A percentile compares a stretch with the other conserved stretches of the same genome.
Conservation (phyloP, 768 basidiomycete species). For the Kwoniella mangroviensis region DNA sequence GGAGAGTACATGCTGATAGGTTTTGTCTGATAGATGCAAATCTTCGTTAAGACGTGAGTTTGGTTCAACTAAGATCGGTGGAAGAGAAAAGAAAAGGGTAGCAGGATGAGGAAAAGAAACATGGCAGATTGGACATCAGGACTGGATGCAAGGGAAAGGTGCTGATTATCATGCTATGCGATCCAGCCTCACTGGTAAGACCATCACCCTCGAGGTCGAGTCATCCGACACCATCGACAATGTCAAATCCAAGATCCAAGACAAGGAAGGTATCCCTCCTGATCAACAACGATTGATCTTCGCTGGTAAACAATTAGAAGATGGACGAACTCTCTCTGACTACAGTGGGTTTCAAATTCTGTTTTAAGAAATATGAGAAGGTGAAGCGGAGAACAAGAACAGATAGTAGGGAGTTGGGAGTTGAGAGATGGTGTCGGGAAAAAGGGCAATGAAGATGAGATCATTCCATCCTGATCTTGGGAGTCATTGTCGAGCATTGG, state of each 20-base stretch:
- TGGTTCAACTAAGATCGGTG: slow-evolving; percentile 16
- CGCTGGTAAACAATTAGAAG: slow-evolving; percentile 63
- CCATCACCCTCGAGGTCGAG: slow-evolving; percentile 67
- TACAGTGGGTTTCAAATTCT: too few relatives aligned
- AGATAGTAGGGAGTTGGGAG: neutral
- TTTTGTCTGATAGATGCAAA: slow-evolving; percentile 44
- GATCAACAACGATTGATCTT: slow-evolving; percentile 63
- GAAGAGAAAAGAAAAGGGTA: neutral
- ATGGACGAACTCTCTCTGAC: slow-evolving; percentile 59
- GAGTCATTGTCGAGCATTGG: too few relatives aligned
- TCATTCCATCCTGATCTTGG: too few relatives aligned
- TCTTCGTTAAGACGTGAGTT: slow-evolving; percentile 54
- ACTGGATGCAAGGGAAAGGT: too few relatives aligned
- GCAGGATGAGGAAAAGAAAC: neutral
- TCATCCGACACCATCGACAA: slow-evolving; percentile 63
- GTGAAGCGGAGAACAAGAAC: too few relatives aligned
- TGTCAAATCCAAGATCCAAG: slow-evolving; percentile 61
- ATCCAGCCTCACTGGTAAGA: slow-evolving; percentile 69
- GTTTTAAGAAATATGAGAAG: too few relatives aligned
- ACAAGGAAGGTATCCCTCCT: slow-evolving; percentile 60
- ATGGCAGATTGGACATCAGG: too few relatives aligned
- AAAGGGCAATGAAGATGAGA: too few relatives aligned
- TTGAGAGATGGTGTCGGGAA: too few relatives aligned
- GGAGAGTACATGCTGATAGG: slow-evolving; percentile 1
- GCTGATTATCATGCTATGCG: slow-evolving; percentile 8